These are phyloP conservation scores for Erythrophleum ivorense DNA, from an alignment of 331 rosid genomes.

Conservation along the genomic window DNA sequence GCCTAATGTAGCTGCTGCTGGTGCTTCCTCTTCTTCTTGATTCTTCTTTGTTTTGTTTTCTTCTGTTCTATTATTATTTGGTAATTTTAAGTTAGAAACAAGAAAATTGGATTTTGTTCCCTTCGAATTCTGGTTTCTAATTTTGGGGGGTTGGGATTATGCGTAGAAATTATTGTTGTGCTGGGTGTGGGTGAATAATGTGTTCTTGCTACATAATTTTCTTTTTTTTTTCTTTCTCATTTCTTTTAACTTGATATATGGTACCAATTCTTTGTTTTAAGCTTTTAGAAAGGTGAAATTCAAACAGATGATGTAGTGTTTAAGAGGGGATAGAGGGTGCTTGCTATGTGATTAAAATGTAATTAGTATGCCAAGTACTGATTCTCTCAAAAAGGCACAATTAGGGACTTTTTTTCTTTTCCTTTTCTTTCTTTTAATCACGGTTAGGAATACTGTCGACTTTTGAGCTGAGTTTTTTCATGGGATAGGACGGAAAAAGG, in stretches of 20 bases:
- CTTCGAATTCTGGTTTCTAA: not conserved
- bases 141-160: slow-evolving; percentile 1
- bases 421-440: not conserved
- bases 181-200: not conserved
- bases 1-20: slow-evolving; percentile 9
- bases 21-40: slow-evolving; percentile 17
- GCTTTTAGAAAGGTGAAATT: not conserved
- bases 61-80: not conserved
- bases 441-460: not conserved
- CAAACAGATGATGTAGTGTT: not conserved
- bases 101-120: not conserved
- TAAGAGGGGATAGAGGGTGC: not conserved
- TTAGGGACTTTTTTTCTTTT: not conserved
- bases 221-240: not conserved
- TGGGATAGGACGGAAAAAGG: too few relatives aligned
- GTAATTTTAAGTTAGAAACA: not conserved
- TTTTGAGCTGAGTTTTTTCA: not conserved
- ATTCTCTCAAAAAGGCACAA: not conserved
- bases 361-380: not conserved
- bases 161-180: not conserved
- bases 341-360: not conserved
- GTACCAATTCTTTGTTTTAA: not conserved
- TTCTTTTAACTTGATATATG: not conserved
- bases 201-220: not conserved
- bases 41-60: not conserved